phyloP scores from a whole-genome alignment of 2,329 filamentous ascomycete species.

The Septoria linicola region DNA sequence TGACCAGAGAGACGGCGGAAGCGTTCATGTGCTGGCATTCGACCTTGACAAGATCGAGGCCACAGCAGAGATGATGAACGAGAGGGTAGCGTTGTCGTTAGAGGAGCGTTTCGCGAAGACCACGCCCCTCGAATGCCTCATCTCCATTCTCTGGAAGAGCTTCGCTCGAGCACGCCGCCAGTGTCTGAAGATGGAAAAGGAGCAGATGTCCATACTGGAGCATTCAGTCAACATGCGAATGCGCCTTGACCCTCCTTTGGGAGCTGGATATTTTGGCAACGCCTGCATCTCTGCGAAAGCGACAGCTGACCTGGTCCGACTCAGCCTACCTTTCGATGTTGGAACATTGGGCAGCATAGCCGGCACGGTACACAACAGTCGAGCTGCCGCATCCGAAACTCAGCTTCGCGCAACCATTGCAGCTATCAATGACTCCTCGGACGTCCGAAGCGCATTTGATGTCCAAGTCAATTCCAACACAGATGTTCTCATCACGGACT shows the following conservation, averaged over 20 bases:
- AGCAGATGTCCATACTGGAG: slow-evolving; percentile 1
- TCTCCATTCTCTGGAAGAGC: slow-evolving; percentile 27
- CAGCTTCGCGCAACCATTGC: slow-evolving; percentile 23
- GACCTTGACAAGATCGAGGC: slow-evolving; percentile 18
- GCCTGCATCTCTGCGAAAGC: slow-evolving; percentile 3
- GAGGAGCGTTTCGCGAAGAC: slow-evolving; percentile 9
- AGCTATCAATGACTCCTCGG: slow-evolving; percentile 20
- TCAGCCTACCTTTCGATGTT: slow-evolving; percentile 22
- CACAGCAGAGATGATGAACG: slow-evolving; percentile 22
- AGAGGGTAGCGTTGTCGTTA: slow-evolving; percentile 11
- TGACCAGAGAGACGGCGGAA: slow-evolving; percentile 4
- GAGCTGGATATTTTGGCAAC: neutral
- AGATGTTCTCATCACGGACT: slow-evolving; percentile 27
- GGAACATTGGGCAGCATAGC: slow-evolving; percentile 13
- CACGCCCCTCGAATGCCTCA: slow-evolving; percentile 21
- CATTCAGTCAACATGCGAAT: slow-evolving; percentile 21
- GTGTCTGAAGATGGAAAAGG: slow-evolving; percentile 1
- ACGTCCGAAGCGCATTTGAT: slow-evolving; percentile 4
- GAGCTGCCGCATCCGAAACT: slow-evolving; percentile 11
- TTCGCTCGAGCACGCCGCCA: slow-evolving; percentile 19
- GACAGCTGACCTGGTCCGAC: slow-evolving; percentile 9
- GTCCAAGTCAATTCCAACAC: slow-evolving; percentile 6
- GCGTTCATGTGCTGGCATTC: slow-evolving; percentile 22
- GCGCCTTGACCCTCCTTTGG: slow-evolving; percentile 13
- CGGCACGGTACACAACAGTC: slow-evolving; percentile 4